Base-by-base conservation (phyloP, 768 basidiomycete genomes). In the Phallus indusiatus region DNA sequence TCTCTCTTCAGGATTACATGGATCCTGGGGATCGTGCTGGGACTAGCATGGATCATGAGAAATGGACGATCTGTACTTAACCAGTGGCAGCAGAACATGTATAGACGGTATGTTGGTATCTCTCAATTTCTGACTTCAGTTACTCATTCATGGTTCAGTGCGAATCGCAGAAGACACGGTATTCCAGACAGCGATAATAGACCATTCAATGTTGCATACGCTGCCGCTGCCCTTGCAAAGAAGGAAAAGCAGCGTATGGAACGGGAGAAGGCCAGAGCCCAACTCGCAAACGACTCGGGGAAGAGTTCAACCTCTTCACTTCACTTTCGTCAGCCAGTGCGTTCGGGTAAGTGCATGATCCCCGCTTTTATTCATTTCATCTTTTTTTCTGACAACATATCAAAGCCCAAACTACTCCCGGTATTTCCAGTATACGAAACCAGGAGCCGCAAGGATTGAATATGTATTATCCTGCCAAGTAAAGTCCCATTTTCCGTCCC, bases 141-240 rank as follows among this genome's bases (percentile, higher is more conserved):
- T 60, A 60, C 18, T 36, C 20, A 14, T 20, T 42, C 2, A 8
- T 24, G n/a, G 18, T 42, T 47, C 20, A 66, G 65, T 16, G 65
- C 61, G 12, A 60, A 55, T 2, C 82, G 90, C 61, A 76, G 90
- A 63, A 77, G 80, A 72, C 82, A 90, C 67, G 90, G 90, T 50
- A 92, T 92, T 61, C 90, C 90, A 17, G 90, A 92, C 75, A 77
- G 76, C 59, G 90, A 92, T 74, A 77, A 82, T 63, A 78, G 90
- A 34, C 88, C 90, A 12, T 92, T 92, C 77, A 87, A 86, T 69
- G 86, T 91, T 63, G 90, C 90, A n/a, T 89, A 88, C 71, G 81
- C 88, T 63, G 87, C 86, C 60, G 85, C 82, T 42, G 72, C 77
- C 61, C 76, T 76, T 56, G 73, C 78, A 50, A 78, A 80, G 62